Percentiles rank a stretch among this genome's conserved stretches.
Evolutionary conservation across 2,329 filamentous ascomycete genomes (phyloP).

Genomic region (Parascedosporium putredinis): DNA sequence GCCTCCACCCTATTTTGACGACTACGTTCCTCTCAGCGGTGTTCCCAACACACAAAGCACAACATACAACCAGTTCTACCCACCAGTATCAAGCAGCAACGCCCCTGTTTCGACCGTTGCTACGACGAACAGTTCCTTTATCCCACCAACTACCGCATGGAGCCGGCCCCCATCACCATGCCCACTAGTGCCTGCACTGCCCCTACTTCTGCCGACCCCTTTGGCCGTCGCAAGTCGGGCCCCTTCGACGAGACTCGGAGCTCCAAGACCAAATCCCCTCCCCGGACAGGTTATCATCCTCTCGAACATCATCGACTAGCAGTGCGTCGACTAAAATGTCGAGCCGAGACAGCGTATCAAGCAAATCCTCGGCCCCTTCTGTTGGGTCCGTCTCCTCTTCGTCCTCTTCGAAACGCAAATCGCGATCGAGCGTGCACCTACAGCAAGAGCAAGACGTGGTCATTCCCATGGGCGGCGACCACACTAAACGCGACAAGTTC

Average conservation of each 20-base stretch:
- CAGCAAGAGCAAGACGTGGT: slow-evolving; percentile 9
- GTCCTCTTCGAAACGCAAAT: slow-evolving; percentile 15
- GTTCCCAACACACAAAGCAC: neutral
- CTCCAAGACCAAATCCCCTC: slow-evolving; percentile 3
- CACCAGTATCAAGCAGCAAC: neutral
- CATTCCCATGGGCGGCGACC: slow-evolving; percentile 19
- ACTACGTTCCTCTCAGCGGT: neutral
- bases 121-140: neutral
- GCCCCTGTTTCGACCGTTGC: neutral
- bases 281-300: slow-evolving; percentile 1
- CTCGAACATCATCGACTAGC: slow-evolving; percentile 6
- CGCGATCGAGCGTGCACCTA: slow-evolving; percentile 17
- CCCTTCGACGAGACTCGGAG: slow-evolving; percentile 6
- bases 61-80: neutral
- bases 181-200: neutral
- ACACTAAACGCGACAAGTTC: slow-evolving; percentile 41
- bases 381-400: slow-evolving; percentile 3
- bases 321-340: slow-evolving; percentile 10
- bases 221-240: neutral
- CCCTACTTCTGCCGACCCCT: neutral
- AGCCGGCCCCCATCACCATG: neutral
- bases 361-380: slow-evolving; percentile 13
- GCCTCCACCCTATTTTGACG: neutral
- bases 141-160: neutral
- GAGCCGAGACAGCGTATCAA: slow-evolving; percentile 9